A percentile compares a stretch with the other conserved stretches of the same genome.
These are phyloP conservation scores for Fraxinus paxiana DNA, from an alignment of 305 asterid genomes.

Conservation along the genomic window DNA sequence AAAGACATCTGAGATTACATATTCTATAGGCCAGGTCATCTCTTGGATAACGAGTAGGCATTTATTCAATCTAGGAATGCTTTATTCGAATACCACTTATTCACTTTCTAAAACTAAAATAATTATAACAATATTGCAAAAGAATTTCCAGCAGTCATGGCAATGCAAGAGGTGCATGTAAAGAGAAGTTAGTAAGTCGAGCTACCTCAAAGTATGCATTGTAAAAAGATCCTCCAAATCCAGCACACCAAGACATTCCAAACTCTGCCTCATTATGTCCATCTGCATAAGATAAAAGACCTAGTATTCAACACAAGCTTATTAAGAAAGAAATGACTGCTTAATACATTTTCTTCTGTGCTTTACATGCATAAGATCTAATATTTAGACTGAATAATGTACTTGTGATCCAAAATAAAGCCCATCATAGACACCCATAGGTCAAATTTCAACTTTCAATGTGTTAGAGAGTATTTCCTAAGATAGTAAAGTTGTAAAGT, in stretches of 20 bases:
- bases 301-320: not conserved
- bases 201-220: slow-evolving; percentile 79
- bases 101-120: not conserved
- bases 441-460: not conserved
- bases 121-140: not conserved
- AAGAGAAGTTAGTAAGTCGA: not conserved
- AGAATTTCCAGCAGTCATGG: not conserved
- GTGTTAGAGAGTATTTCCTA: too few species aligned
- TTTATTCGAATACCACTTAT: not conserved
- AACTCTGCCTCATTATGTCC: slow-evolving; percentile 97
- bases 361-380: not conserved
- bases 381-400: not conserved
- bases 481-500: too few species aligned
- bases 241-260: slow-evolving; percentile 99
- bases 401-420: not conserved
- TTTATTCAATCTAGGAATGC: not conserved
- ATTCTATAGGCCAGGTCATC: not conserved
- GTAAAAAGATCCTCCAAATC: slow-evolving; percentile 88
- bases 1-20: not conserved
- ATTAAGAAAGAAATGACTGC: not conserved
- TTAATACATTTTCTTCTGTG: not conserved
- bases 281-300: slow-evolving; percentile 35
- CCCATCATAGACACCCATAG: not conserved
- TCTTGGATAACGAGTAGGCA: not conserved
- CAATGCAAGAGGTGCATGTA: not conserved